Base-by-base conservation (phyloP, 2,329 filamentous ascomycete species). In the Epichloe amarillans region DNA sequence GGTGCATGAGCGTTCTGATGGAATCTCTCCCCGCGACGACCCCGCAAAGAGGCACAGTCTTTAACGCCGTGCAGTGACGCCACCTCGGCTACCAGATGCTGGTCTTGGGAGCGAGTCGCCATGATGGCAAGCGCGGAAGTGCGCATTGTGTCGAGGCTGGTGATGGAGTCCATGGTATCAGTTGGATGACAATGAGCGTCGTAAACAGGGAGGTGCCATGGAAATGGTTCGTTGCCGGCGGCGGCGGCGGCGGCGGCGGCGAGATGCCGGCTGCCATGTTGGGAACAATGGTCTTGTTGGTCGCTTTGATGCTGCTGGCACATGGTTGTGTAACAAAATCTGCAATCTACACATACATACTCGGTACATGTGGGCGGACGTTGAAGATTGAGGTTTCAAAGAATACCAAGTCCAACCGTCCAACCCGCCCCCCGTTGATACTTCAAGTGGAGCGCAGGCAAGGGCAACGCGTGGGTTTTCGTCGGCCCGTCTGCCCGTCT, bases 181-280 rank as follows among this genome's bases (percentile, higher is more conserved):
- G 86, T 91, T 4, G 86, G 86, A 63, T 93, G 87, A 65, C 87
- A 91, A 69, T 93, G 87, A 21, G 87, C 85, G 62, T 93, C 87
- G 62, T 76, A 86, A 53, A 88, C 72, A 46, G 82, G 83, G 35
- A 83, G 66, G 51, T 83, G 73, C 85, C 85, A 89, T 12, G 85
- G 85, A 57, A 83, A 82, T 14, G 43, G 26, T 30, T 37, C 35
- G 19, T 46, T 7, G 33, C 7, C 26, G 10, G 45, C 50, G 14
- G 40, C 26, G 14, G 46, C 26, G 6, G 45, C 50, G 14, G 40
- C 26, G 10, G 45, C 50, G 14, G 40, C 26, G 14, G 46, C 26
- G 6, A 15, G 33, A 12, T 15, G 2, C 21, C 19, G 45, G 26
- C n/a, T 14, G 37, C 26, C 46, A n/a, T 41, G 23, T 19, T 41